These are phyloP conservation scores for Basipetospora sp. DNA, from an alignment of 2,329 filamentous ascomycete genomes.

Conservation along the genomic window DNA sequence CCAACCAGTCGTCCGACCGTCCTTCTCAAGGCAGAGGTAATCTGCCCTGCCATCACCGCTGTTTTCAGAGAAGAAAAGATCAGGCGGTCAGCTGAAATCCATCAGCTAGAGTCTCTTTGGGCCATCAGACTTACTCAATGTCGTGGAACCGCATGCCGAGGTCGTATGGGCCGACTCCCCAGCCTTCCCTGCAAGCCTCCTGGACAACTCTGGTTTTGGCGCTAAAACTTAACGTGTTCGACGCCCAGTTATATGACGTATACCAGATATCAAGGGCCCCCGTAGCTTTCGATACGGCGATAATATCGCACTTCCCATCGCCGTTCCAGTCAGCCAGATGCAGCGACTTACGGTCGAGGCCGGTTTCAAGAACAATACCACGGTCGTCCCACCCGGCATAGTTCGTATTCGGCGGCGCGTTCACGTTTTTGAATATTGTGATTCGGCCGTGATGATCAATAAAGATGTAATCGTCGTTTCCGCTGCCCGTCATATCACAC, in stretches of 20 bases:
- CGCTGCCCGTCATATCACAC: slow-evolving; percentile 7
- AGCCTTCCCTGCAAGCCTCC: slow-evolving; percentile 11
- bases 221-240: background rate
- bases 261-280: slow-evolving; percentile 3
- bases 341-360: background rate
- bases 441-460: slow-evolving; percentile 1
- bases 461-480: slow-evolving; percentile 8
- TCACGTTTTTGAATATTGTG: background rate
- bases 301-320: slow-evolving; percentile 3
- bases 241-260: background rate
- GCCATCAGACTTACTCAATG: slow-evolving; percentile 9
- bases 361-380: background rate
- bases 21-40: slow-evolving; percentile 18
- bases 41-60: slow-evolving; percentile 14
- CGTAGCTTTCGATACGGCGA: background rate
- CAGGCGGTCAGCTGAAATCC: too few species aligned
- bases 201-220: background rate
- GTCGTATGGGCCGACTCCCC: slow-evolving; percentile 15
- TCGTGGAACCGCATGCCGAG: slow-evolving; percentile 17
- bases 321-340: slow-evolving; percentile 7
- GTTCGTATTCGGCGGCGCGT: background rate
- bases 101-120: background rate
- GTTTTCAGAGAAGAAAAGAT: background rate
- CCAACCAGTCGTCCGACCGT: slow-evolving; percentile 14
- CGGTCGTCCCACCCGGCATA: background rate